Evolutionary conservation across 495 filamentous ascomycete species (phyloP).

Genomic region (Neurospora sp.): DNA sequence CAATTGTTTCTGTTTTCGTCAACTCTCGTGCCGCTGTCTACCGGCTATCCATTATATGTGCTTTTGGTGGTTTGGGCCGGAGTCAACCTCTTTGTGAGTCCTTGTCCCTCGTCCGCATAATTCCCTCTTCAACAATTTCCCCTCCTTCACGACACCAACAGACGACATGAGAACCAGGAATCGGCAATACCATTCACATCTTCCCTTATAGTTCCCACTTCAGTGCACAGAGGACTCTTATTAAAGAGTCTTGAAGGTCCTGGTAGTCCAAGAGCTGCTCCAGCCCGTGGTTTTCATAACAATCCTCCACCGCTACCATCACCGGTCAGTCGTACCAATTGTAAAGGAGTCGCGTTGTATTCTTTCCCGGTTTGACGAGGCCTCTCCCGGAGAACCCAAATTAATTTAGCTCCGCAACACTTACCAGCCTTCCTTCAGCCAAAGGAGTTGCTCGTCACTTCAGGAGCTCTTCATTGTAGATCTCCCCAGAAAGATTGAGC

Average conservation of each 20-base stretch:
- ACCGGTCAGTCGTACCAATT: too few species aligned
- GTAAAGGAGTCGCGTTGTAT: too few species aligned
- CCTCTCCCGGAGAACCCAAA: too few species aligned
- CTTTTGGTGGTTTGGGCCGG: not conserved
- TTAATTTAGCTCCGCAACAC: not conserved
- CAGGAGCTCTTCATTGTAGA: not conserved
- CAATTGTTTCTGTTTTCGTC: not conserved
- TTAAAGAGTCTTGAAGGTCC: too few species aligned
- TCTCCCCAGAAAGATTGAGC: not conserved
- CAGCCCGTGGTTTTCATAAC: too few species aligned
- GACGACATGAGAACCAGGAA: not conserved
- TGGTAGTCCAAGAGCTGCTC: too few species aligned
- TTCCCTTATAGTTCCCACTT: not conserved
- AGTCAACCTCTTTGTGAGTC: not conserved
- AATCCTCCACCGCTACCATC: too few species aligned
- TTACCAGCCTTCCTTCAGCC: not conserved
- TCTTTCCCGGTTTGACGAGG: too few species aligned
- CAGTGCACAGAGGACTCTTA: not conserved
- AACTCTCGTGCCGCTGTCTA: not conserved
- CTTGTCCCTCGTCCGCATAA: not conserved
- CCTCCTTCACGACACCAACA: not conserved
- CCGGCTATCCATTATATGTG: not conserved
- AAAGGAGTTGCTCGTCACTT: not conserved
- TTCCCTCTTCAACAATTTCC: not conserved
- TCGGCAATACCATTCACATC: not conserved